These are phyloP conservation scores for Spiraea crenata DNA, from an alignment of 331 rosid genomes.

Conservation along the genomic window DNA sequence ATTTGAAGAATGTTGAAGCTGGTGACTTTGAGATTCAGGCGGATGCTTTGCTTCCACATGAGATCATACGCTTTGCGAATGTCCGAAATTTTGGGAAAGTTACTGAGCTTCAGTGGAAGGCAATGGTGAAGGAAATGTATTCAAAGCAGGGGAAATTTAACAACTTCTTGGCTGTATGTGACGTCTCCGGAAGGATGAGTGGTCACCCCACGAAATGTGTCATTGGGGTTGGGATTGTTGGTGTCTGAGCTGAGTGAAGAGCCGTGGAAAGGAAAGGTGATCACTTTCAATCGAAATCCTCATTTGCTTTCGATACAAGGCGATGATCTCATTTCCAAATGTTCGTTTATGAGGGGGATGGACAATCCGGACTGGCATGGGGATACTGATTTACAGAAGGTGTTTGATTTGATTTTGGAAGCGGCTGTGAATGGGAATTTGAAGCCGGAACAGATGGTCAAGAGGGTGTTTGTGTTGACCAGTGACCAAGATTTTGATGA, in stretches of 20 bases:
- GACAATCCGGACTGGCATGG: conserved; percentile 26
- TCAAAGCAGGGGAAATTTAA: conserved; percentile 39
- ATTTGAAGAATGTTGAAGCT: conserved; percentile 17
- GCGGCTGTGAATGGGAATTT: conserved; percentile 49
- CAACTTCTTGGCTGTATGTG: conserved; percentile 49
- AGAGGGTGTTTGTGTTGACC: conserved; percentile 59
- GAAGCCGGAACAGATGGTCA: conserved; percentile 53
- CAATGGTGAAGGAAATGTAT: conserved; percentile 44
- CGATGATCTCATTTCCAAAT: conserved; percentile 34
- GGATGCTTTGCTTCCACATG: conserved; percentile 33
- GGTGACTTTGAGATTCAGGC: conserved; percentile 20
- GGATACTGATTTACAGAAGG: conserved; percentile 51
- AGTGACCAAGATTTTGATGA: conserved; percentile 69
- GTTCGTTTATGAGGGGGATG: conserved; percentile 35
- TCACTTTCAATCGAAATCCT: conserved; percentile 50
- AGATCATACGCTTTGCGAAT: conserved; percentile 33
- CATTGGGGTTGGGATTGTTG: conserved; percentile 56
- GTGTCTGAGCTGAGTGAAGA: conserved; percentile 63
- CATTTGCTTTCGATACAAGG: conserved; percentile 50
- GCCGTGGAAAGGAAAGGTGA: conserved; percentile 69
- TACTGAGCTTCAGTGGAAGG: conserved; percentile 61
- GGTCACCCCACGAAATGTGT: conserved; percentile 55
- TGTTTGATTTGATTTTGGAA: conserved; percentile 50
- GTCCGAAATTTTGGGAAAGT: conserved; percentile 36
- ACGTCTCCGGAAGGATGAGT: conserved; percentile 13